Evolutionary conservation across 2,329 filamentous ascomycete species (phyloP), one percentile per base, ranked within the genome.

Genomic region (Aspergillus sp.): DNA sequence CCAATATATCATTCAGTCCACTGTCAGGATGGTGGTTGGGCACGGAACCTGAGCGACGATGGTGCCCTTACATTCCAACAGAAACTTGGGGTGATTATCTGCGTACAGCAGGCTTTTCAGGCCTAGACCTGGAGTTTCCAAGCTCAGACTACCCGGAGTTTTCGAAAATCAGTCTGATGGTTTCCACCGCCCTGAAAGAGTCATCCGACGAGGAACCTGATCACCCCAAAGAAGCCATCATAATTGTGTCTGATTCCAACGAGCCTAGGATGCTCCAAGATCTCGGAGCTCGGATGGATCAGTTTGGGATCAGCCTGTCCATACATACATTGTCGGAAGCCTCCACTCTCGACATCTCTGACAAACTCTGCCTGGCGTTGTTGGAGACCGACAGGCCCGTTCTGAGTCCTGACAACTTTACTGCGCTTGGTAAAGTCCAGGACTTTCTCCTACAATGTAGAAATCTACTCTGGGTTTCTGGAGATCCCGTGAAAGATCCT

Each of bases 21-120:
- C 54, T 74, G 0, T 60, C 68, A 2, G 70, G 70, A 1, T 74
- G 69, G 71, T 73, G 69, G 70, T 1, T 49, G 42, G 42, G 51
- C 13, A 42, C 17, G 3, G 29, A 50, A 42, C 47, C 56, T 50
- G 7, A 45, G 19, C 34, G 45, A 23, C 10, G 10, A 34, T 45
- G 11, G 36, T 47, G 49, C 23, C 44, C 49, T 3, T 52, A 43
- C 42, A 42, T 52, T 5, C 21, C 44, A 20, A 47, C 5, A 16
- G 59, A 42, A 14, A 40, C 20, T 31, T 72, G 68, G 68, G 56
- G 67, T 40, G 19, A 25, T 2, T 25, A 63, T 3, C 59, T 71
- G 14, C 40, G 43, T 21, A 49, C 57, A 13, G 45, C 57, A 10
- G 61, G 62, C 2, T 63, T 70, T 31, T 59, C 58, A 3, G 65